Percentiles rank a stretch among this genome's conserved stretches.
Evolutionary conservation across 2,329 filamentous ascomycete genomes (phyloP).

Genomic region (Fusarium pseudonygamai): DNA sequence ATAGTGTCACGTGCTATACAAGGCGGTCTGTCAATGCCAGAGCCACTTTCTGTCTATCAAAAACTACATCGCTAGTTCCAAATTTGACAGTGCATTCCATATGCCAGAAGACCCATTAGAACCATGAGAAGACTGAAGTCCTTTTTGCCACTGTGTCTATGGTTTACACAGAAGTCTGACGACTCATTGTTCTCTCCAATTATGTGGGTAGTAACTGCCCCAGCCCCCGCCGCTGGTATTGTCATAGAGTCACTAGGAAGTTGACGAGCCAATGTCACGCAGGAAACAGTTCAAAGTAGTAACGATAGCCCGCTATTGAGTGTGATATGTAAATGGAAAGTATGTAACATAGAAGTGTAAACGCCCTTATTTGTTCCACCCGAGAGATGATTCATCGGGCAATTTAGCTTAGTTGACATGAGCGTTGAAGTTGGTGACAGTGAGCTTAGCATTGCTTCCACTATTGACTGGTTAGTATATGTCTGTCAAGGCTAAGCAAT

Average conservation of each 20-base stretch:
- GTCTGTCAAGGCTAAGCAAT: fast-evolving
- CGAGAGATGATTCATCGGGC: fast-evolving
- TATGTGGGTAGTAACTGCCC: too few relatives aligned
- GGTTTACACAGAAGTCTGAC: too few relatives aligned
- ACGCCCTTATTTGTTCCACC: background rate
- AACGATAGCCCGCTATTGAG: background rate
- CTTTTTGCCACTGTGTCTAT: background rate
- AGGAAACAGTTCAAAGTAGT: too few relatives aligned
- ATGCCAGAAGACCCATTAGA: fast-evolving
- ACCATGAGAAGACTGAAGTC: background rate
- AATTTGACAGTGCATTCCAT: background rate
- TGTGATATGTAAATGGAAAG: background rate
- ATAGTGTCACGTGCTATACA: background rate
- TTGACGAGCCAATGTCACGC: too few relatives aligned
- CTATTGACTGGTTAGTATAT: background rate
- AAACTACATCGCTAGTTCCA: background rate
- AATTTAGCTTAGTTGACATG: background rate
- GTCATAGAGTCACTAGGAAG: background rate
- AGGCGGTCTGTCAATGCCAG: fast-evolving
- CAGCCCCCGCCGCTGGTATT: background rate
- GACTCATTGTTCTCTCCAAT: fast-evolving
- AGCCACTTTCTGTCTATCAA: background rate
- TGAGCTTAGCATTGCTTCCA: constrained; percentile 1
- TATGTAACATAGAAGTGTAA: constrained; percentile 6
- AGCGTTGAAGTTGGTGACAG: constrained; percentile 17